Evolutionary conservation across 108 stramenopile genomes (phyloP), one percentile per base, ranked within the genome.

Genomic region (Discostella pseudostelligera): DNA sequence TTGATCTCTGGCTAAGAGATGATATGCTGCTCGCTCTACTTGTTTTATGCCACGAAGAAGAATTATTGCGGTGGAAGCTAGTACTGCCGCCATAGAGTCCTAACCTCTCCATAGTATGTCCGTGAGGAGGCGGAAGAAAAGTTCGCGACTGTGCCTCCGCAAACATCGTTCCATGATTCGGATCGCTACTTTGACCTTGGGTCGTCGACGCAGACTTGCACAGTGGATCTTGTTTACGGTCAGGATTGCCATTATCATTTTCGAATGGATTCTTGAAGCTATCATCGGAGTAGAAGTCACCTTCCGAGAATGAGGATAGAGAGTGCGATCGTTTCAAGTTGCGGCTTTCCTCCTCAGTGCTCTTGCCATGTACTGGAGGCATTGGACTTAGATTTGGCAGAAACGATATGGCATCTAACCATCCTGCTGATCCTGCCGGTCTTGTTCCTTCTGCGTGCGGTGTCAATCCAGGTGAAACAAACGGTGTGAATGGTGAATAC

Each of bases 221-320:
- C 19, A 20, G 26, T 21, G 50, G 26, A 0, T 43, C 58, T 43
- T 25, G 58, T 43, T 62, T 48, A 47, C 29, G 28, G 63, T 42
- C 17, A 37, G 16, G 16, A 8, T 11, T 45, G 0, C 45, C 50
- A 44, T 62, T 56, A 4, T 74, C 73, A 46, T 65, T 56, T 49
- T 50, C 62, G 20, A 75, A 75, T 49, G 74, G 74, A 40, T 75
- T 67, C 20, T 60, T 67, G 44, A 75, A 75, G 19, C 58, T 58
- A 62, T 43, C 74, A 7, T 58, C 43, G 35, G 49, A 56, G n/a
- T 53, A 39, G 42, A 69, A 12, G 17, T 74, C 72, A 40, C 51
- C 55, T 6, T 70, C 61, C 36, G 67, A 68, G 20, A 68, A 68
- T 25, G 70, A 70, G 35, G 69, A 70, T 16, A 75, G 66, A 32